A percentile compares a stretch with the other conserved stretches of the same genome.
Conservation (phyloP, 306 rosid species). For the Carpinus fangiana region DNA sequence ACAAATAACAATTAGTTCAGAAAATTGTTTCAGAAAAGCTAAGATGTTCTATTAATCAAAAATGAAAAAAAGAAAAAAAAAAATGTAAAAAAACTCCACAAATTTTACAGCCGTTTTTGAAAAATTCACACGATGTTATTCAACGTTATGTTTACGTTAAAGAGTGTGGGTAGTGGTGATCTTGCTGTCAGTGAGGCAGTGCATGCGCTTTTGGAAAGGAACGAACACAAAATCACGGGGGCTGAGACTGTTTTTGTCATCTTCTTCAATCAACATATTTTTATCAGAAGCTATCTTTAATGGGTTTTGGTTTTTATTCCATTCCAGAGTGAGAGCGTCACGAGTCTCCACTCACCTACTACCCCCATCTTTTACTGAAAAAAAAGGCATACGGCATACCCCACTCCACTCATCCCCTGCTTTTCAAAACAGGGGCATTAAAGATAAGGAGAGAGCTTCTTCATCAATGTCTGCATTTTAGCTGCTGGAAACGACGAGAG, state of each 20-base stretch:
- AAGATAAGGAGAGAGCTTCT: too few relatives aligned
- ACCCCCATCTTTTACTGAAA: neutral
- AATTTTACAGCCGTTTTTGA: too few relatives aligned
- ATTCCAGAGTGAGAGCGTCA: slow-evolving; percentile 13
- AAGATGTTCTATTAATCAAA: too few relatives aligned
- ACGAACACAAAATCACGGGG: slow-evolving; percentile 67
- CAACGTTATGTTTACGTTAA: neutral
- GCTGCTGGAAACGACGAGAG: too few relatives aligned
- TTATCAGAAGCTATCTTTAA: slow-evolving; percentile 20
- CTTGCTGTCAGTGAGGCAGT: slow-evolving; percentile 18
- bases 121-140: too few relatives aligned
- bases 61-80: too few relatives aligned
- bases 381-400: neutral
- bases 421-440: slow-evolving; percentile 1
- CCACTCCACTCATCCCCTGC: slow-evolving; percentile 6
- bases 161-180: neutral
- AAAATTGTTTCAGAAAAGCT: too few relatives aligned
- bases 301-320: slow-evolving; percentile 33
- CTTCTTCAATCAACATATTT: slow-evolving; percentile 16
- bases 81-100: too few relatives aligned
- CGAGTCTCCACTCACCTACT: slow-evolving; percentile 31
- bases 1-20: too few relatives aligned
- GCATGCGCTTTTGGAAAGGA: slow-evolving; percentile 13
- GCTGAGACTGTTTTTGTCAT: slow-evolving; percentile 60
- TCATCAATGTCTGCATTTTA: too few relatives aligned